Evolutionary conservation across 2,329 filamentous ascomycete species (phyloP), one percentile per base, ranked within the genome.

Genomic region (Phyllachora maydis): DNA sequence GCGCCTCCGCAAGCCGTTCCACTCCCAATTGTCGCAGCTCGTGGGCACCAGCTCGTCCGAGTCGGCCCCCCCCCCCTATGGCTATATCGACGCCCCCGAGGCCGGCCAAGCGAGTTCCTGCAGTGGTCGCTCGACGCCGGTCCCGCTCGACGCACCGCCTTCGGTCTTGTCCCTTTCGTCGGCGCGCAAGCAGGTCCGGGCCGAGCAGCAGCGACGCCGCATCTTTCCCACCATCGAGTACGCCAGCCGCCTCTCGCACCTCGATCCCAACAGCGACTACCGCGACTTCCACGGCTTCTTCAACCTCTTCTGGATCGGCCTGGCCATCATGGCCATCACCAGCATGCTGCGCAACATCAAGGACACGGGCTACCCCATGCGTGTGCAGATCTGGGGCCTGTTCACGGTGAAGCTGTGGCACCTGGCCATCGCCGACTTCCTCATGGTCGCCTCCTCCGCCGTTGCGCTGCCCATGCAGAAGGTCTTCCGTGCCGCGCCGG

Each of bases 241-340:
- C 51, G 66, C 78, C 19, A 73, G 76, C 29, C 75, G 88, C 27
- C 73, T 95, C 12, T 95, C 85, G 11, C 85, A 98, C 50, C 92
- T 98, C 43, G 88, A 98, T 42, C 82, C 83, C 0, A 63, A 67
- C 23, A 91, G 78, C 47, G 82, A 92, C 39, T 83, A 95, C 45
- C 71, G 71, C 39, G 82, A 98, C 48, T 98, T 98, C 45, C 70
- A 81, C 37, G 88, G 88, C 42, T 98, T 98, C 62, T 98, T 93
- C 52, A 79, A 88, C 25, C 65, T 98, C 18, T 98, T 98, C 52
- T 98, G 88, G 88, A 85, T 98, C 33, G 81, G 81, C 7, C 59
- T 98, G 29, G 79, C 78, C 35, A 91, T 98, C 46, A 92, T 98
- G 83, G 81, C 83, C 38, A 73, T 92, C 31, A 95, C 85, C 3